Evolutionary conservation across 306 rosid genomes (phyloP).

Genomic region (Vachellia pachyceras): DNA sequence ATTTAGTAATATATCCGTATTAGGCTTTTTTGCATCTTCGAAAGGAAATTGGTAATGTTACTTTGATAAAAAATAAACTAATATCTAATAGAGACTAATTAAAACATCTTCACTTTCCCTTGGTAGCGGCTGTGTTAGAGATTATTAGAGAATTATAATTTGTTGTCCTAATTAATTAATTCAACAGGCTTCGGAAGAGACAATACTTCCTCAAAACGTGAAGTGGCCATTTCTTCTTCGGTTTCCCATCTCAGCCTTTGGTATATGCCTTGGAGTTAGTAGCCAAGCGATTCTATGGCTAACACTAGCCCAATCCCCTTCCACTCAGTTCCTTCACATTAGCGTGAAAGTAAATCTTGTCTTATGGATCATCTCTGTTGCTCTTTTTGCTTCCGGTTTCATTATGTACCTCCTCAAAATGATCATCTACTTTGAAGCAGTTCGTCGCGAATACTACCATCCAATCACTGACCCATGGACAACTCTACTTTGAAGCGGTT

Average conservation of each 20-base stretch:
- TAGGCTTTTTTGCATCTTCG: too few species aligned
- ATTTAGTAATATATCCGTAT: too few species aligned
- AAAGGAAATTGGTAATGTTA: too few species aligned
- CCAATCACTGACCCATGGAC: too few species aligned
- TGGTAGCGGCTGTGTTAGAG: too few species aligned
- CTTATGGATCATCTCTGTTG: conserved; percentile 70
- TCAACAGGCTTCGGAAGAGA: conserved; percentile 73
- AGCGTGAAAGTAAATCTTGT: conserved; percentile 54
- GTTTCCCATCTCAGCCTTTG: conserved; percentile 69
- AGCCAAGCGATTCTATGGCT: conserved; percentile 91
- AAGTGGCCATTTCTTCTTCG: conserved; percentile 86
- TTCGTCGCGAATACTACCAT: conserved; percentile 77
- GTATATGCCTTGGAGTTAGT: conserved; percentile 81
- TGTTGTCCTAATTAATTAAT: too few species aligned
- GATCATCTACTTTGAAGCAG: conserved; percentile 79
- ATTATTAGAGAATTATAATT: too few species aligned
- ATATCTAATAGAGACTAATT: too few species aligned
- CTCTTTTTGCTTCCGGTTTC: conserved; percentile 42
- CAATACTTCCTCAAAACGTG: conserved; percentile 65
- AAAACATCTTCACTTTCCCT: too few species aligned
- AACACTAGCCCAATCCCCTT: conserved; percentile 61
- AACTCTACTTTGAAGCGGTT: too few species aligned
- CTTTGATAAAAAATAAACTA: too few species aligned
- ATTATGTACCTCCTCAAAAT: conserved; percentile 61
- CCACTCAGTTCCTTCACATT: conserved; percentile 73